These are phyloP conservation scores for Biscogniauxia marginata DNA, from an alignment of 2,329 filamentous ascomycete genomes.

Conservation along the genomic window DNA sequence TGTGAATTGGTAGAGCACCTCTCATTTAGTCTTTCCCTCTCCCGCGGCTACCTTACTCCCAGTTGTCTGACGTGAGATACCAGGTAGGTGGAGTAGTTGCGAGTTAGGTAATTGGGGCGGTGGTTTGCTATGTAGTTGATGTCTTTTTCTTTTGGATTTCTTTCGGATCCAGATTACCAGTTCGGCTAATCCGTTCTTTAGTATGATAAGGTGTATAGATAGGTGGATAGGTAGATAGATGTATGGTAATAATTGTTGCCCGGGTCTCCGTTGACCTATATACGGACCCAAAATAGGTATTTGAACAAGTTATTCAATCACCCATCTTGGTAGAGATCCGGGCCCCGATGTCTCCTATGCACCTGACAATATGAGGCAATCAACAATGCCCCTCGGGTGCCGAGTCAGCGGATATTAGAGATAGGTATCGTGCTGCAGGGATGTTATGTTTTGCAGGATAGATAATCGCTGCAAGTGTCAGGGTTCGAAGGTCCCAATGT, in stretches of 20 bases:
- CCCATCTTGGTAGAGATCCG: neutral
- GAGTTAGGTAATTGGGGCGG: too few species aligned
- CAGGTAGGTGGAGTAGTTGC: too few species aligned
- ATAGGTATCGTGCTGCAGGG: neutral
- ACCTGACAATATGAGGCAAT: neutral
- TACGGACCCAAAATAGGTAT: neutral
- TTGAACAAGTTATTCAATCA: neutral
- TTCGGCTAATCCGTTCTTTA: too few species aligned
- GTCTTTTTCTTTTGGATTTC: too few species aligned
- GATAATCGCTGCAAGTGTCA: neutral
- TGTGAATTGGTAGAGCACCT: too few species aligned
- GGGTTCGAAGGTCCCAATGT: neutral
- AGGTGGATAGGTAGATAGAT: conserved; percentile 18
- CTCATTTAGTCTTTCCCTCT: too few species aligned
- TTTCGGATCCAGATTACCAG: too few species aligned
- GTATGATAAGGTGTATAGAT: neutral
- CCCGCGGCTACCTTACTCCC: too few species aligned
- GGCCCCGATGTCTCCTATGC: neutral
- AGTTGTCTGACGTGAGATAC: too few species aligned
- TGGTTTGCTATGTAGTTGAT: too few species aligned
- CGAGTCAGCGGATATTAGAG: neutral
- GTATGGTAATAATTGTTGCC: neutral
- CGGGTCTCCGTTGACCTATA: neutral
- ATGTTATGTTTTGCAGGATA: too few species aligned
- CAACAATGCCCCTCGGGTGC: neutral